Base-by-base conservation (phyloP, 2,329 filamentous ascomycete genomes). In the Dactylellina parvicollis region DNA sequence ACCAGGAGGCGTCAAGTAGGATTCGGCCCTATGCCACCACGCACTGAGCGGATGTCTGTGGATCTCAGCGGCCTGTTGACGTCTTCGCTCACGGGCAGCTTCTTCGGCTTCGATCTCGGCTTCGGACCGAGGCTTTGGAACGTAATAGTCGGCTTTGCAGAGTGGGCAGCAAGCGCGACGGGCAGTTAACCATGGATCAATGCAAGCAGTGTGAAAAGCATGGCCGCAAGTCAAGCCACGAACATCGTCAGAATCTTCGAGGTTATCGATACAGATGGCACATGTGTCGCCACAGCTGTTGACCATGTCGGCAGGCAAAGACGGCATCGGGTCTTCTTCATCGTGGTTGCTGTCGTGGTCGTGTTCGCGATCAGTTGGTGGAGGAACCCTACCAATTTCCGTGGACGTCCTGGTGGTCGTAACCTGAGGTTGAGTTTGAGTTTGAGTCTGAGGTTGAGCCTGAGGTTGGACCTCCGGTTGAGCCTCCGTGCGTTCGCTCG, bases 81-180 rank as follows among this genome's bases (percentile, higher is more conserved):
- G 66, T 57, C 72, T 64, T 32, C 66, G 49, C 16, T 73, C 56
- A 40, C 71, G 57, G 20, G 67, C 72, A 28, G 50, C 59, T 36
- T 75, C 70, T 28, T 77, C 75, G 24, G 71, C 59, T 26, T 71
- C 61, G 32, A 69, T 74, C 64, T 84, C 83, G 7, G 82, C 84
- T 74, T 88, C 87, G 2, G 90, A 84, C 14, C 92, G 90, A 55
- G 92, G 92, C 82, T 98, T 98, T 0, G 95, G 94, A 1, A 92
- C 89, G 80, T 96, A 98, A 81, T 98, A 99, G 79, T 99, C 95
- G 40, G 94, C 92, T 83, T 99, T 99, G 85, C 95, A 99, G 4
- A 99, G 88, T 4, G 95, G 95, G 80, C 95, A 99, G 83, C 94
- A 98, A 24, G 95, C 95, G 76, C 94, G 89, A 75, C 95, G 88